These are phyloP conservation scores for Fusarium sp. DNA, from an alignment of 2,329 filamentous ascomycete species.

Conservation along the genomic window DNA sequence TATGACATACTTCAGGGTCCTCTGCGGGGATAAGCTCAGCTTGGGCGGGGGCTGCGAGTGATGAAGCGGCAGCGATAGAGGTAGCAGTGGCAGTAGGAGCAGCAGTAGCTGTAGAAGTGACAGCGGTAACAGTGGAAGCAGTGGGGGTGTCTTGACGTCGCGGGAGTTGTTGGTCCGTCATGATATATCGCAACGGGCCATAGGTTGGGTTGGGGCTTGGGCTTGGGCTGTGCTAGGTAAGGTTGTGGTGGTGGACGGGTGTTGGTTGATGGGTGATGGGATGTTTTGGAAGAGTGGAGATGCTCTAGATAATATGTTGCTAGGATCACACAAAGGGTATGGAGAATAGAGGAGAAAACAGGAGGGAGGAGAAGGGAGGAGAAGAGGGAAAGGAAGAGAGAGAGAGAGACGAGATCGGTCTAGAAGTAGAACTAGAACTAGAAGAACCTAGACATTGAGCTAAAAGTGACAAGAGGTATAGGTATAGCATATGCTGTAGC, in stretches of 20 bases:
- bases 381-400: not conserved
- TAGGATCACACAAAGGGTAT: too few species aligned
- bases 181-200: conserved; percentile 22
- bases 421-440: not conserved
- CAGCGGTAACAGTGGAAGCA: conserved; percentile 16
- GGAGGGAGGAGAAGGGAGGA: not conserved
- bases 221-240: conserved; percentile 2
- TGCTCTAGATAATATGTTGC: not conserved
- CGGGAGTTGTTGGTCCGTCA: conserved; percentile 24
- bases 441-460: not conserved
- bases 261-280: conserved; percentile 17
- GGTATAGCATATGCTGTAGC: not conserved
- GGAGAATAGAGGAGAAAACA: not conserved
- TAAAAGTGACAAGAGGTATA: not conserved
- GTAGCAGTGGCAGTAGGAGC: conserved; percentile 1
- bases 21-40: conserved; percentile 39
- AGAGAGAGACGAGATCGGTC: not conserved
- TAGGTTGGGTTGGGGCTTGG: not conserved
- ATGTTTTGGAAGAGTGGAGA: conserved; percentile 12
- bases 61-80: not conserved
- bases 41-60: not conserved
- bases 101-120: not conserved
- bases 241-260: not conserved
- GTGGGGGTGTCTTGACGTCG: conserved; percentile 24
- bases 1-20: conserved; percentile 35